Evolutionary conservation across 306 rosid genomes (phyloP).

Genomic region (Comarum palustre): DNA sequence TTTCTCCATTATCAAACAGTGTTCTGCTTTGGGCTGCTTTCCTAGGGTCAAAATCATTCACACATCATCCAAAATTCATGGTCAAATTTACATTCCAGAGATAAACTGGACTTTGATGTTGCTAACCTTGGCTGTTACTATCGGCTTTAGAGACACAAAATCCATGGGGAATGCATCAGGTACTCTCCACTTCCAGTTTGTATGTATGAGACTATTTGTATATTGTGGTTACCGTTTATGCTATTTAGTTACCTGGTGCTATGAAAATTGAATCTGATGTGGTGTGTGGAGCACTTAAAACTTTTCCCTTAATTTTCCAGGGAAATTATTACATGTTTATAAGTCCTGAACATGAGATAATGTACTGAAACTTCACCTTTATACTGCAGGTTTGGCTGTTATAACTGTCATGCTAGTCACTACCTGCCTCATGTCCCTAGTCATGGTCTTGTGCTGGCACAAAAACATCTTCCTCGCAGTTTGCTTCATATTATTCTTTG

Average conservation of each 20-base stretch:
- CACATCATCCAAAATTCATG: slow-evolving; percentile 82
- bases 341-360: background rate
- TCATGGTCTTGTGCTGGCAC: slow-evolving; percentile 89
- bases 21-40: slow-evolving; percentile 84
- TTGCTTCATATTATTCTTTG: slow-evolving; percentile 78
- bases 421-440: slow-evolving; percentile 94
- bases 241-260: background rate
- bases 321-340: background rate
- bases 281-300: background rate
- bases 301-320: background rate
- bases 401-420: slow-evolving; percentile 95
- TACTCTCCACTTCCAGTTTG: slow-evolving; percentile 29
- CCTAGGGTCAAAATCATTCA: slow-evolving; percentile 84
- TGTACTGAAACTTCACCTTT: slow-evolving; percentile 16
- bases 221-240: background rate
- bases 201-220: background rate
- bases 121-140: slow-evolving; percentile 75
- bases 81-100: slow-evolving; percentile 95
- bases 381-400: slow-evolving; percentile 79
- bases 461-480: slow-evolving; percentile 57
- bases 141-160: slow-evolving; percentile 92
- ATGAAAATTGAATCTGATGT: background rate
- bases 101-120: slow-evolving; percentile 89
- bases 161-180: slow-evolving; percentile 98
- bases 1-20: slow-evolving; percentile 91